Conservation (phyloP, 208 protist genomes). For the Borovskyia barvae region DNA sequence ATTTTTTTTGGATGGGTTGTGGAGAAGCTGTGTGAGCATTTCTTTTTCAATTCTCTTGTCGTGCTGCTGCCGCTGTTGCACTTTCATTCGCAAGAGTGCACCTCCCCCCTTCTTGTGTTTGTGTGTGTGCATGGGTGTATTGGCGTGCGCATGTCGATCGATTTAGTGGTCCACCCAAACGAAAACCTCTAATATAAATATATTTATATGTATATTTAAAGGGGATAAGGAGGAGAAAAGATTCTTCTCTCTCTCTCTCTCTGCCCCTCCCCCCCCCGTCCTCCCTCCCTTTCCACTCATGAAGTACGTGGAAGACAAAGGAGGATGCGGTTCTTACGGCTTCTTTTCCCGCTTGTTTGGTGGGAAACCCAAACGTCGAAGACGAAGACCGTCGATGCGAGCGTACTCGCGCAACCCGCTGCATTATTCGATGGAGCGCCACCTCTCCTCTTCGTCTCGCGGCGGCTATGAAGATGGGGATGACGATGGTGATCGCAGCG, state of each 20-base stretch:
- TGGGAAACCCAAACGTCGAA: too few relatives aligned
- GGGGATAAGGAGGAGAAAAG: not conserved
- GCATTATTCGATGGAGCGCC: too few relatives aligned
- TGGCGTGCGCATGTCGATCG: not conserved
- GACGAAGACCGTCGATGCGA: too few relatives aligned
- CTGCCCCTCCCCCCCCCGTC: too few relatives aligned
- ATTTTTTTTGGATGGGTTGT: too few relatives aligned
- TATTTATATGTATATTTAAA: not conserved
- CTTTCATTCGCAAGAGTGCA: too few relatives aligned
- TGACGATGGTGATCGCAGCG: not conserved
- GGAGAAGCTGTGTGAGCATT: too few relatives aligned
- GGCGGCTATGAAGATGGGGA: not conserved
- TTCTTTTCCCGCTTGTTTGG: not conserved
- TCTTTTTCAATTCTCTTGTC: too few relatives aligned
- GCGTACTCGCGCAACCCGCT: too few relatives aligned
- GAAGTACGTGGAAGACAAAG: not conserved
- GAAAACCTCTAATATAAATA: not conserved
- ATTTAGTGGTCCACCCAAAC: not conserved
- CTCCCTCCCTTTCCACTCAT: not conserved
- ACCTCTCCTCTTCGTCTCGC: not conserved
- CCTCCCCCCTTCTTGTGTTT: not conserved
- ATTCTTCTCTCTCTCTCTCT: not conserved
- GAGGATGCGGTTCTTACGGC: not conserved
- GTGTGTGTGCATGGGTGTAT: not conserved
- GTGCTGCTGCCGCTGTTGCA: too few relatives aligned